Percentiles rank a stretch among this genome's conserved stretches.
Conservation (phyloP, 306 rosid species). For the Gynostemma pentaphyllum region DNA sequence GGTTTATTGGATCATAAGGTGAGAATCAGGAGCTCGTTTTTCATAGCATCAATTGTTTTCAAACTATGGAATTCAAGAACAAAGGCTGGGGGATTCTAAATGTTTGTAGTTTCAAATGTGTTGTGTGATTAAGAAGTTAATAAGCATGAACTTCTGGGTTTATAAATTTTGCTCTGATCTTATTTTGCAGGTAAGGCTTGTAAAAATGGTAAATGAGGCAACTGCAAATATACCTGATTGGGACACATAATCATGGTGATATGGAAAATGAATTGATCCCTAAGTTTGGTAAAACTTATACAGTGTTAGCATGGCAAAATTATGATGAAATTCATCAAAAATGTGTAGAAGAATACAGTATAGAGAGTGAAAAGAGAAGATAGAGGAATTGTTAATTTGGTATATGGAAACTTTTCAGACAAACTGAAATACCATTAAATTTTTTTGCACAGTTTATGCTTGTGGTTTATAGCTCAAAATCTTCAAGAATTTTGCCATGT, state of each 20-base stretch:
- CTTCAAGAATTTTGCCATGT: neutral
- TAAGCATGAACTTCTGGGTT: neutral
- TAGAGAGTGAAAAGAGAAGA: neutral
- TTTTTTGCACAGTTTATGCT: neutral
- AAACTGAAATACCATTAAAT: neutral
- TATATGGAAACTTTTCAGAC: neutral
- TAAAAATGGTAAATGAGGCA: constrained; percentile 60
- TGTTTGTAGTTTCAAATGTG: no score
- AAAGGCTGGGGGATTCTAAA: no score
- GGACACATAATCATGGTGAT: constrained; percentile 33
- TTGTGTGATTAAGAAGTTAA: neutral
- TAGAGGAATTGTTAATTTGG: neutral
- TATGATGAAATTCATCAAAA: neutral
- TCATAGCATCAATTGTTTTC: no score
- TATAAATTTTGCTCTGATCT: neutral
- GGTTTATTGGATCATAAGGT: neutral
- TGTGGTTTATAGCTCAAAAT: neutral
- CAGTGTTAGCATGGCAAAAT: neutral
- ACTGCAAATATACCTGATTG: constrained; percentile 49
- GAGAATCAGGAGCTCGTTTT: neutral
- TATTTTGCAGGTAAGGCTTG: constrained; percentile 42
- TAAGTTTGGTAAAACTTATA: neutral
- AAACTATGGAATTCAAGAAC: no score
- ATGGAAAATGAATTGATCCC: neutral
- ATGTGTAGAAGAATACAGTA: neutral